phyloP scores from a whole-genome alignment of 192 early-diverging fungal genomes.

The Umbelopsis vinacea region DNA sequence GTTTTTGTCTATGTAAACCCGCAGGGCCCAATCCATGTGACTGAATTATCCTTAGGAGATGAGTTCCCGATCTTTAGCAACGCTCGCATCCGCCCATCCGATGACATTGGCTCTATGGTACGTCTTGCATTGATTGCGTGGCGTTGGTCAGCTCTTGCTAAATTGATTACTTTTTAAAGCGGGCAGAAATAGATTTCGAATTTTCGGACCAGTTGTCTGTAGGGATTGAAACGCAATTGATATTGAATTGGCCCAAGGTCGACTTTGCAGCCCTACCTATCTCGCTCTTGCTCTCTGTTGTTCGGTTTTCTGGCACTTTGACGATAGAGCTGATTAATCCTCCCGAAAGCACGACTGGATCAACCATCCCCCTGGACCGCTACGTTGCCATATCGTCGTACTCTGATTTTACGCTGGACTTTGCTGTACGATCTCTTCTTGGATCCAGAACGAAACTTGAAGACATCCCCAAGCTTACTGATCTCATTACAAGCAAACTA shows the following conservation, averaged over 20 bases:
- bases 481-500: slow-evolving; percentile 77
- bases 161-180: slow-evolving; percentile 33
- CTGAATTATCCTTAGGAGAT: slow-evolving; percentile 58
- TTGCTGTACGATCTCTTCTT: slow-evolving; percentile 87
- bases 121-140: too few species aligned
- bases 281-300: slow-evolving; percentile 81
- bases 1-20: not conserved
- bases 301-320: slow-evolving; percentile 89
- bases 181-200: slow-evolving; percentile 82
- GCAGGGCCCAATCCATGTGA: slow-evolving; percentile 63
- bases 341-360: slow-evolving; percentile 32
- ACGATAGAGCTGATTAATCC: slow-evolving; percentile 44
- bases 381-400: slow-evolving; percentile 59
- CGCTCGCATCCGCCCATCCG: slow-evolving; percentile 58
- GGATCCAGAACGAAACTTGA: slow-evolving; percentile 98
- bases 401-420: slow-evolving; percentile 80
- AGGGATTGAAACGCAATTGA: slow-evolving; percentile 87
- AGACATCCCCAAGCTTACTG: slow-evolving; percentile 91
- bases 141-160: not conserved
- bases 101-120: slow-evolving; percentile 56
- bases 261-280: slow-evolving; percentile 91
- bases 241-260: slow-evolving; percentile 95
- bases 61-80: slow-evolving; percentile 62
- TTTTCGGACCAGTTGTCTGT: slow-evolving; percentile 94
- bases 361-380: slow-evolving; percentile 42